Evolutionary conservation across 768 basidiomycete species (phyloP).

Genomic region (Leccinum broughii): DNA sequence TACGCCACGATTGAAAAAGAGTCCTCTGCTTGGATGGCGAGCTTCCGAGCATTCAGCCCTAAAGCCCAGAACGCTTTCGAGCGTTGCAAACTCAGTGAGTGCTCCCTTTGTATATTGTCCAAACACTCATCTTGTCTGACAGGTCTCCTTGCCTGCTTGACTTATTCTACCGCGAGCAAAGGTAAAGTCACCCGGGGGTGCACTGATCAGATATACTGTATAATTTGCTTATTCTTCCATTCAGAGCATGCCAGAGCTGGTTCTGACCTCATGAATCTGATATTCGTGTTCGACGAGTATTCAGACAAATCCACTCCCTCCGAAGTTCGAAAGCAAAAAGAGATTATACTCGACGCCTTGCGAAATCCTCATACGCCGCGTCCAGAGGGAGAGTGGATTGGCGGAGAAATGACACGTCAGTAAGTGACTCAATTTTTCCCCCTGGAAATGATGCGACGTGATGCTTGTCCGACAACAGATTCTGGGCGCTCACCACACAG

Average conservation of each 20-base stretch:
- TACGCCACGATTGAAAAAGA: background rate
- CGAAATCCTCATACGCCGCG: background rate
- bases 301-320: background rate
- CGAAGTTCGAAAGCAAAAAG: background rate
- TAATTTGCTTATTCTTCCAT: background rate
- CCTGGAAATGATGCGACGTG: background rate
- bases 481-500: background rate
- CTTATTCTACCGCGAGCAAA: background rate
- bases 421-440: background rate
- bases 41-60: background rate
- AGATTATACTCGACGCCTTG: background rate
- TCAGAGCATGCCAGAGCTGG: background rate
- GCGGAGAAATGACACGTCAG: background rate
- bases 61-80: background rate
- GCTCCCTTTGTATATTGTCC: background rate
- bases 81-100: background rate
- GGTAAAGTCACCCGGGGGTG: background rate
- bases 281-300: background rate
- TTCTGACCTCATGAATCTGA: background rate
- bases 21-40: background rate
- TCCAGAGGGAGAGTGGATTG: background rate
- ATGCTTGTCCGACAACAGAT: background rate
- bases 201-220: background rate
- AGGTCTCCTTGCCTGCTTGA: background rate
- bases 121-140: background rate